A percentile compares a stretch with the other conserved stretches of the same genome.
Conservation (phyloP, 768 basidiomycete genomes). For the Naganishia friedmannii region DNA sequence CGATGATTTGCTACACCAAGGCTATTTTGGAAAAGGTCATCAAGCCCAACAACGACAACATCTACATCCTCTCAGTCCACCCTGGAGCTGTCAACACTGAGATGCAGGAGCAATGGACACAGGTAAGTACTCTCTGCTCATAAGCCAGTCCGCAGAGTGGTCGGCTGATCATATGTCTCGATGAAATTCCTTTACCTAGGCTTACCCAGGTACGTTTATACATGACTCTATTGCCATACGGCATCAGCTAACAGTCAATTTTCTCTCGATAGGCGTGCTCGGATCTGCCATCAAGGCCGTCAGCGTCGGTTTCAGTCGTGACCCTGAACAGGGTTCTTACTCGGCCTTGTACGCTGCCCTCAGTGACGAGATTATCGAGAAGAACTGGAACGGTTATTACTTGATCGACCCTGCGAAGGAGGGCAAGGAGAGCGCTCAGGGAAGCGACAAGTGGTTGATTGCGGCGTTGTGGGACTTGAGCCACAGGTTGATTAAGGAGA, state of each 20-base stretch:
- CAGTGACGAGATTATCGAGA: conserved; percentile 41
- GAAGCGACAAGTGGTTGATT: conserved; percentile 38
- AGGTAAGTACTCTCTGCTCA: conserved; percentile 1
- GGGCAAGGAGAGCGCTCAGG: conserved; percentile 46
- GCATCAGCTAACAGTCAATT: neutral
- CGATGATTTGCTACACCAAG: conserved; percentile 54
- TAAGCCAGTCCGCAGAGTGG: no score
- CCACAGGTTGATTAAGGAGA: conserved; percentile 42
- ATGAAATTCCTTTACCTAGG: neutral
- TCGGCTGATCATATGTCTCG: no score
- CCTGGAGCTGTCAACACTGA: conserved; percentile 51
- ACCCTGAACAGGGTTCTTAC: conserved; percentile 46
- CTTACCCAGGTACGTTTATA: neutral
- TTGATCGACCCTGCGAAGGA: conserved; percentile 42
- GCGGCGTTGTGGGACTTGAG: conserved; percentile 45
- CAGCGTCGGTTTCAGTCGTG: conserved; percentile 24
- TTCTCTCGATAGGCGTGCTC: neutral
- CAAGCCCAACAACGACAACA: conserved; percentile 47
- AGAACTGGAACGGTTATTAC: conserved; percentile 46
- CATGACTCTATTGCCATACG: neutral
- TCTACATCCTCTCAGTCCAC: conserved; percentile 45
- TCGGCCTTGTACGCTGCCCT: conserved; percentile 42
- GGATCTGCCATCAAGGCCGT: conserved; percentile 8
- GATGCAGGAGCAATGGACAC: conserved; percentile 46
- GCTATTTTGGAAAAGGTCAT: conserved; percentile 48